Evolutionary conservation across 345 rosid species (phyloP), one percentile per base, ranked within the genome.

Genomic region (Geranium rotundifolium): DNA sequence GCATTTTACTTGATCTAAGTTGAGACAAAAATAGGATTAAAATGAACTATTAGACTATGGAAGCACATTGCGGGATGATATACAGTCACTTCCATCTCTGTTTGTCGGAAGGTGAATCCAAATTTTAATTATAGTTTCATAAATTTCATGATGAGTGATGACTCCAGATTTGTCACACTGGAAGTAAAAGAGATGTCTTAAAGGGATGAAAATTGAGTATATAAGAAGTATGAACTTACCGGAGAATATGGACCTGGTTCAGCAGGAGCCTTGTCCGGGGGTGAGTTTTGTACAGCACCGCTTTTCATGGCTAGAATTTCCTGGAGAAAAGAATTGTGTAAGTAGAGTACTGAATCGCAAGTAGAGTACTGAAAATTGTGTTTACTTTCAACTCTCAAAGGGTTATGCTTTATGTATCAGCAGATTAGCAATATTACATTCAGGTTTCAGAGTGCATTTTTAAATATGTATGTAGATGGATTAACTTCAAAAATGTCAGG

Each of bases 181-280:
- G n/a, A 27, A 10, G 61, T 17, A 19, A 23, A n/a, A 7, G n/a
- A 13, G 39, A 50, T 46, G 7, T 64, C 5, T 9, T 1, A 14
- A 34, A 19, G 10, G 39, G n/a, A 20, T 29, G 23, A 65, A 6
- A 49, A 56, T 13, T 30, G 39, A 69, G 9, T 18, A 14, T 14
- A 31, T 18, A 31, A 58, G 10, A 52, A 49, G 7, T 39, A 73
- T 52, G 63, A 59, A 13, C 72, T 61, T 84, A 90, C 96, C 85
- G 95, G 99, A 62, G 97, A 93, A 96, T 95, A 93, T 17, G 96
- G 97, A 81, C 95, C 71, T 20, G 86, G 96, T 69, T 83, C 96
- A 60, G 84, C 87, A 60, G 62, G 46, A 73, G 84, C 46, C 76
- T 85, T 86, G 65, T 88, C 95, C 13, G 81, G 78, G 23, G 99